phyloP scores from a whole-genome alignment of 2,329 filamentous ascomycete genomes.

The Stenocarpella maydis region DNA sequence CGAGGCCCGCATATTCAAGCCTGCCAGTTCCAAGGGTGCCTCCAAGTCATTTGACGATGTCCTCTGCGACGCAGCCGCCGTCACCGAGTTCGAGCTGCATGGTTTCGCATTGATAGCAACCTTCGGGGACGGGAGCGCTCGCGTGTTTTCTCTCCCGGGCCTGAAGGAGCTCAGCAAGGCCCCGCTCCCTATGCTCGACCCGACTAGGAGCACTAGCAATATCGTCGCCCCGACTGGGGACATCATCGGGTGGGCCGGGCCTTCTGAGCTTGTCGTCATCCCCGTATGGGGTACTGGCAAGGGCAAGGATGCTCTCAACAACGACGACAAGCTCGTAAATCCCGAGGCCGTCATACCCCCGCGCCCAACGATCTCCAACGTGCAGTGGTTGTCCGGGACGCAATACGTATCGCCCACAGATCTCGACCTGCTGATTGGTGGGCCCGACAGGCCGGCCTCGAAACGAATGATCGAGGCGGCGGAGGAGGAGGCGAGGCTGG shows the following conservation, averaged over 20 bases:
- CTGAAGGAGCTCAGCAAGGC: slow-evolving; percentile 82
- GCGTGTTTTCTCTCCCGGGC: slow-evolving; percentile 86
- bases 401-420: slow-evolving; percentile 89
- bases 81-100: slow-evolving; percentile 77
- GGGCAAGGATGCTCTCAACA: slow-evolving; percentile 59
- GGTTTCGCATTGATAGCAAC: slow-evolving; percentile 83
- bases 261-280: slow-evolving; percentile 84
- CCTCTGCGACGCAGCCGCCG: slow-evolving; percentile 81
- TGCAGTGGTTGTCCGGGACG: slow-evolving; percentile 97
- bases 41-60: slow-evolving; percentile 87
- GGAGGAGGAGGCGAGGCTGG: slow-evolving; percentile 74
- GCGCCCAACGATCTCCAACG: slow-evolving; percentile 90
- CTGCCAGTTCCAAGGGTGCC: slow-evolving; percentile 85
- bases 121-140: slow-evolving; percentile 82
- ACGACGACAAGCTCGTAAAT: slow-evolving; percentile 81
- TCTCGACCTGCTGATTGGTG: slow-evolving; percentile 89
- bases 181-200: slow-evolving; percentile 75
- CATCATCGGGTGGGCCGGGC: slow-evolving; percentile 87
- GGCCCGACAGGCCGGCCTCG: slow-evolving; percentile 84
- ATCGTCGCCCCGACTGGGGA: slow-evolving; percentile 81
- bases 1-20: slow-evolving; percentile 88
- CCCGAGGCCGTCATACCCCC: slow-evolving; percentile 76
- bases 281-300: slow-evolving; percentile 83
- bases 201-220: slow-evolving; percentile 73
- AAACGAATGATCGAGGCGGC: slow-evolving; percentile 87